Evolutionary conservation across 2,329 filamentous ascomycete genomes (phyloP).

Genomic region (Trichoderma semiorbis): DNA sequence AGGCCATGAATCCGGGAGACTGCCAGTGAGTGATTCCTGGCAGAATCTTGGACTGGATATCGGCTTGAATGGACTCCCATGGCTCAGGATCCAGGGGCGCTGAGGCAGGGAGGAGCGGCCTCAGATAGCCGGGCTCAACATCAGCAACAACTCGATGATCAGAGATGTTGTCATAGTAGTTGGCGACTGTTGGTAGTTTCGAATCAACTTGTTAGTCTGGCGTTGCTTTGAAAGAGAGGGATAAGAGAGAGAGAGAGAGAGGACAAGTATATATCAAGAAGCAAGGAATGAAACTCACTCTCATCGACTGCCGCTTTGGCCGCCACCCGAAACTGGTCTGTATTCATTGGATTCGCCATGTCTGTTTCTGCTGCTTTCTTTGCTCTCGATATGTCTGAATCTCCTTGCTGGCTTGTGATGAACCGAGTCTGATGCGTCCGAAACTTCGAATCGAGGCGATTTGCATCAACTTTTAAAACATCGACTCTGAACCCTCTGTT

Average conservation of each 20-base stretch:
- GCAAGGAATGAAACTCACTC: slow-evolving; percentile 51
- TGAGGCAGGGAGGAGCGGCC: slow-evolving; percentile 67
- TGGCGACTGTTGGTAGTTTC: slow-evolving; percentile 57
- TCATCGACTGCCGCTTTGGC: slow-evolving; percentile 78
- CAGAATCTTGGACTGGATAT: slow-evolving; percentile 82
- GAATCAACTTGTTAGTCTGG: background rate
- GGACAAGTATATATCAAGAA: background rate
- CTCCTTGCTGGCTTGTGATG: background rate
- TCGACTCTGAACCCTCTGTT: background rate
- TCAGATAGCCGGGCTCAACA: slow-evolving; percentile 81
- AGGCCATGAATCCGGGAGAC: slow-evolving; percentile 91
- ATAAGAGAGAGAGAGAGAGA: background rate
- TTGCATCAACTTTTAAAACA: background rate
- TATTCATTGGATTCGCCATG: slow-evolving; percentile 59
- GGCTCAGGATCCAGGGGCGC: slow-evolving; percentile 65
- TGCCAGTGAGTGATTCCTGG: slow-evolving; percentile 95
- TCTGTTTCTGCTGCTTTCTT: background rate
- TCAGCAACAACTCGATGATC: slow-evolving; percentile 69
- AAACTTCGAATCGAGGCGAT: background rate
- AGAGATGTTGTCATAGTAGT: slow-evolving; percentile 75
- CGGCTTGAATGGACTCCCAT: slow-evolving; percentile 76
- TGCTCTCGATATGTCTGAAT: background rate
- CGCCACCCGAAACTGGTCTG: slow-evolving; percentile 71
- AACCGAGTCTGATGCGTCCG: background rate
- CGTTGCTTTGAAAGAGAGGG: background rate